Base-by-base conservation (phyloP, 768 basidiomycete species). In the Dictyophora rubrovolvata region DNA sequence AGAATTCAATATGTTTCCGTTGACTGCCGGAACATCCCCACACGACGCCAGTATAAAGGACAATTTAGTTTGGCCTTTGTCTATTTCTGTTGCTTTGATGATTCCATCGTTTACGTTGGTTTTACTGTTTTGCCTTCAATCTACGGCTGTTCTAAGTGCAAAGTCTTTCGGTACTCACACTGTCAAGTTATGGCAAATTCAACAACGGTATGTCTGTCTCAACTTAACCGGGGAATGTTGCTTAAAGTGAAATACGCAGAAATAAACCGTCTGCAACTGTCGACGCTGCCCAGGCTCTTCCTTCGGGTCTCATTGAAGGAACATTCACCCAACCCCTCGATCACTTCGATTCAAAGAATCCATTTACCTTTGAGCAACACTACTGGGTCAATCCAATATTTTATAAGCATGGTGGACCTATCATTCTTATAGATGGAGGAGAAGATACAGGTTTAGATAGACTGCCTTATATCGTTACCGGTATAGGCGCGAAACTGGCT, bases 371-470 rank as follows among this genome's bases (percentile, higher is more conserved):
- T 72, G 72, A 79, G 55, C 93, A 98, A 67, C 80, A 94, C 17
- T 99, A 91, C 71, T 99, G 95, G 95, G 77, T 94, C 42, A 93
- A 86, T 67, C 80, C 82, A 18, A 79, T 87, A 35, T 84, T 89
- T 69, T 97, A 94, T 69, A 21, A 52, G n/a, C 10, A 2, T 53
- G 83, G 84, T 48, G 88, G 84, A 1, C 95, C 94, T 0, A 90
- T 97, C 21, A 86, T 92, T 64, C 81, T 97, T 1, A 72, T 98
- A 21, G 95, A 97, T 69, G 91, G 91, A 0, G 95, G 95, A 16
- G 95, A 97, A 73, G 93, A 91, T 4, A 86, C 81, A 62, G 95
- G 92, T 17, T 82, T 81, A 69, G 81, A 86, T 37, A 64, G 83
- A 46, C 59, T 77, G 42, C 73, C 72, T 20, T 79, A 74, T 66